Base-by-base conservation (phyloP, 345 rosid species). In the Ceriops tagal region DNA sequence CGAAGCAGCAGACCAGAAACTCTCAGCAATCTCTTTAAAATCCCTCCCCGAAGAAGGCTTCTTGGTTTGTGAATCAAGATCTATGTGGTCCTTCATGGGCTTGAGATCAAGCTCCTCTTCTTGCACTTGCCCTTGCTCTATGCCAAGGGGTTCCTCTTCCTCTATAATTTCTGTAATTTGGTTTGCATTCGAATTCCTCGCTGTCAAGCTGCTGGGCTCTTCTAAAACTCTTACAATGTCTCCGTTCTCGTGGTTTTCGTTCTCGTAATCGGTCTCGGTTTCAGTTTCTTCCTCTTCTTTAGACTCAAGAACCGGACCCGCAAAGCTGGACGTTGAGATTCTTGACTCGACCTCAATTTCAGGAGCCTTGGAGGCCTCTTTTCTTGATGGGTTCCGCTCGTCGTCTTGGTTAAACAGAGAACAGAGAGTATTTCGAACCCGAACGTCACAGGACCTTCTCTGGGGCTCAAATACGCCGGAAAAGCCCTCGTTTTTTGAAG, bases 381-480 rank as follows among this genome's bases (percentile, higher is more conserved):
- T 79, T 68, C 73, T 66, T 15, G 67, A 31, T 19, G 84, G 77
- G 69, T 84, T 83, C 49, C 78, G 75, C 64, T 73, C 89, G 79
- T 80, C 81, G 85, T 89, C 98, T 39, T 83, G 92, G 66, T 75
- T 69, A 65, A 90, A 90, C 67, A 95, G 83, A 13, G 93, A 73
- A 82, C 88, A 90, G 24, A 92, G 96, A 35, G 98, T 92, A 75
- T 70, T 87, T 30, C 98, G 85, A 30, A 60, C 99, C 79, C 88
- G 80, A 69, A 96, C 97, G 91, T 96, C 99, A 64, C 99, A 96
- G 24, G 97, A 96, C 71, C 82, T 90, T 65, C 99, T 84, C 87
- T 96, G 99, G 1, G 99, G 97, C 89, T 96, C 99, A 62, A 84
- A 88, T 26, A 83, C 83, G 32, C 89, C 88, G 22, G 91, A 80